Base-by-base conservation (phyloP, 2,329 filamentous ascomycete species). In the Zopfia rhizophila region DNA sequence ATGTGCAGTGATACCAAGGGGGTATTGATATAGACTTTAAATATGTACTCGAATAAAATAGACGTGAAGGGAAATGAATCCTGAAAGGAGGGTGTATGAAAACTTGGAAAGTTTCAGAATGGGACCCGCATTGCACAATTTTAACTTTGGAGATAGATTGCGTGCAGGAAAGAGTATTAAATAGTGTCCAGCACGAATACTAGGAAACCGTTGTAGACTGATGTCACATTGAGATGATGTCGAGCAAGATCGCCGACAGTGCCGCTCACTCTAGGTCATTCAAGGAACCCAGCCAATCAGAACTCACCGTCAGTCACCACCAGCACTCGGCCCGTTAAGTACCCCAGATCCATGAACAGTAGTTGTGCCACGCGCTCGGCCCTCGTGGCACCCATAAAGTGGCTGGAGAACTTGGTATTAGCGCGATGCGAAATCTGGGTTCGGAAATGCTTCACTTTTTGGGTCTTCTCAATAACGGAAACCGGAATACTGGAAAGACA, bases 101-200 rank as follows among this genome's bases (percentile, higher is more conserved):
- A 49, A 33, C 43, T 19, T 48, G 48, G 48, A 43, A 24, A 13
- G 19, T 35, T 50, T 28, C 28, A 37, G n/a, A n/a, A n/a, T n/a
- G n/a, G n/a, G n/a, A n/a, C n/a, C n/a, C n/a, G n/a, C 48, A 41
- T 27, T 36, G 36, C 40, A 38, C 44, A 43, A 48, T 47, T 29
- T 55, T n/a, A n/a, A n/a, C n/a, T n/a, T n/a, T n/a, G n/a, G 61
- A 63, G 57, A 65, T 53, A 45, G 21, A 46, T 29, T 38, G 37
- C 45, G 50, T 51, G 32, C 43, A 44, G 36, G 30, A 29, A 14
- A 46, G 31, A 40, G 43, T 55, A n/a, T n/a, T n/a, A n/a, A n/a
- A n/a, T n/a, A n/a, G n/a, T n/a, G n/a, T n/a, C n/a, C n/a, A n/a
- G n/a, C n/a, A n/a, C n/a, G 51, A 53, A 62, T 58, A 50, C 38